Base-by-base conservation (phyloP, 768 basidiomycete species). In the Gautieria morchelliformis region DNA sequence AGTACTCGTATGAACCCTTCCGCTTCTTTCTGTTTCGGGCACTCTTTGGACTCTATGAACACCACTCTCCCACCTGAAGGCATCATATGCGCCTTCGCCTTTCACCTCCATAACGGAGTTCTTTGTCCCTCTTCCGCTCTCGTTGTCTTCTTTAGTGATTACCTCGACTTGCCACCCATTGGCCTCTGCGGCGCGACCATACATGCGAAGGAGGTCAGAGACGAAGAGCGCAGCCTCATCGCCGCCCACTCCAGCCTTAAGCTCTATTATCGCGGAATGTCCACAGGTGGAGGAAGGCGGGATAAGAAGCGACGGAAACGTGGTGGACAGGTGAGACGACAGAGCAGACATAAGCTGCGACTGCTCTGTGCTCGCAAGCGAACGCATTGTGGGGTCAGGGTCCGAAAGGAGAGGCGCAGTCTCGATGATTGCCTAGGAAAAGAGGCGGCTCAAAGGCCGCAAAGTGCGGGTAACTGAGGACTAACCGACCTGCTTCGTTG, bases 1-100 rank as follows among this genome's bases (percentile, higher is more conserved):
- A 0, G 95, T 95, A 63, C 91, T 93, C 0, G 95, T 95, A 65
- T 98, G 96, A 30, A 89, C 82, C 50, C 95, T 75, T 5, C 95
- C 95, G 58, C 81, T 83, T 2, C 85, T 75, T 63, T 97, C 95
- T 4, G 93, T 98, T 9, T 83, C 83, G 1, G 96, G 96, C 1
- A 98, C 89, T 42, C 96, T 71, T 71, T 98, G 95, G 0, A 99
- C 93, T 2, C 96, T 78, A 71, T 98, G 96, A 0, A 99, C 93
- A 2, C 96, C 96, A 59, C 88, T 93, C 69, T 99, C 96, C 84
- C 87, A 93, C 39, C 84, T 74, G 53, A 98, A 68, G 1, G 74
- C 69, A 58, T 93, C 93, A 63, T 89, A 97, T 10, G 82, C 84
- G 0, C 87, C 85, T 1, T 78, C 71, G 0, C 91, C 90, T 59